Evolutionary conservation across 73 alveolate genomes (phyloP).

Genomic region (Stentor roeselii): DNA sequence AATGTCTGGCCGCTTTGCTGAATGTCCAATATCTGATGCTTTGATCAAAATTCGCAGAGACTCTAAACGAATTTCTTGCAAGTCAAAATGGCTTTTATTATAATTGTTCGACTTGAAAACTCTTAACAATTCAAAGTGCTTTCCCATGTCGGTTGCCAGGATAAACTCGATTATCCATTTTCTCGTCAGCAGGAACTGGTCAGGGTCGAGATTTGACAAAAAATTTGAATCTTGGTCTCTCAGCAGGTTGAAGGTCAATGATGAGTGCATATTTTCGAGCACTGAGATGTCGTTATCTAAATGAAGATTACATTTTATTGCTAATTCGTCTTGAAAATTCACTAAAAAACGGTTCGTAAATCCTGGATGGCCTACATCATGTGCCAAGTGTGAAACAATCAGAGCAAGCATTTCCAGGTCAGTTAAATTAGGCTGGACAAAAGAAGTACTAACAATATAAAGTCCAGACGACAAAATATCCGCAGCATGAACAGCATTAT

Average conservation of each 20-base stretch:
- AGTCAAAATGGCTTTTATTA: no score
- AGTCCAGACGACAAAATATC: constrained; percentile 48
- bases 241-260: constrained; percentile 53
- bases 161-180: no score
- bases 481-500: constrained; percentile 79
- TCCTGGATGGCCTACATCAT: constrained; percentile 82
- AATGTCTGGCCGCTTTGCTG: no score
- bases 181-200: constrained; percentile 34
- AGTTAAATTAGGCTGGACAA: background rate
- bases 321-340: constrained; percentile 45
- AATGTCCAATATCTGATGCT: no score
- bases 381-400: constrained; percentile 45
- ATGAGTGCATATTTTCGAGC: constrained; percentile 67
- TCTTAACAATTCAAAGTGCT: no score
- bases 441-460: background rate
- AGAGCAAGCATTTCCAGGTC: constrained; percentile 32
- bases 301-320: constrained; percentile 31
- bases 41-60: no score
- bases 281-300: constrained; percentile 65
- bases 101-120: no score
- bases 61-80: no score
- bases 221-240: constrained; percentile 41
- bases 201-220: constrained; percentile 33
- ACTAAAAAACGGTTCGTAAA: constrained; percentile 57
- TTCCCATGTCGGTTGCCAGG: constrained; percentile 81